Evolutionary conservation across 169 alveolate genomes (phyloP).

Genomic region (Eimeria zaria): DNA sequence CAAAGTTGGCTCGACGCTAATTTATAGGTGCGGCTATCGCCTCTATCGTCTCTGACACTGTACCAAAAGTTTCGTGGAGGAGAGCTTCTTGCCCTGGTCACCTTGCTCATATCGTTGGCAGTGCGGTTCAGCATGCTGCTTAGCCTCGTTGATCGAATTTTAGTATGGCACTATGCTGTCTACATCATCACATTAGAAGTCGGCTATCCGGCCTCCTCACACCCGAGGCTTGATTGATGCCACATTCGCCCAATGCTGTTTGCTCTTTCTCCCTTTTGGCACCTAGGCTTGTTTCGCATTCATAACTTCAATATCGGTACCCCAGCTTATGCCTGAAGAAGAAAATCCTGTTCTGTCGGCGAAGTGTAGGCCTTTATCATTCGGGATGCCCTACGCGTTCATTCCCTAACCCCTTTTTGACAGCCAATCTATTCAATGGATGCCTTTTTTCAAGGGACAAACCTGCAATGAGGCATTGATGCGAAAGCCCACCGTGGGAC

Average conservation of each 20-base stretch:
- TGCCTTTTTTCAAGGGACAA: not conserved
- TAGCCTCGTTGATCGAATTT: not conserved
- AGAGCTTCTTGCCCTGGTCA: not conserved
- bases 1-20: not conserved
- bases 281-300: too few species aligned
- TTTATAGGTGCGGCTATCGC: not conserved
- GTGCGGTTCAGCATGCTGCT: not conserved
- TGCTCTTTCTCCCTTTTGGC: too few species aligned
- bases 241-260: not conserved
- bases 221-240: not conserved
- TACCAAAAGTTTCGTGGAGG: not conserved
- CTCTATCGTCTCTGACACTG: not conserved
- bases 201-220: not conserved
- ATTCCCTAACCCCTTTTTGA: too few species aligned
- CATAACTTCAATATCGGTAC: too few species aligned
- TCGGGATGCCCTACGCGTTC: not conserved
- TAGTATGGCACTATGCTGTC: not conserved
- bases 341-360: too few species aligned
- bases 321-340: too few species aligned
- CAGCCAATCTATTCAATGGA: not conserved
- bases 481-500: not conserved
- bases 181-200: not conserved
- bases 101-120: not conserved
- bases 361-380: too few species aligned
- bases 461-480: not conserved